A percentile compares a stretch with the other conserved stretches of the same genome.
These are phyloP conservation scores for Daldinia sp. DNA, from an alignment of 2,329 filamentous ascomycete genomes.

Conservation along the genomic window DNA sequence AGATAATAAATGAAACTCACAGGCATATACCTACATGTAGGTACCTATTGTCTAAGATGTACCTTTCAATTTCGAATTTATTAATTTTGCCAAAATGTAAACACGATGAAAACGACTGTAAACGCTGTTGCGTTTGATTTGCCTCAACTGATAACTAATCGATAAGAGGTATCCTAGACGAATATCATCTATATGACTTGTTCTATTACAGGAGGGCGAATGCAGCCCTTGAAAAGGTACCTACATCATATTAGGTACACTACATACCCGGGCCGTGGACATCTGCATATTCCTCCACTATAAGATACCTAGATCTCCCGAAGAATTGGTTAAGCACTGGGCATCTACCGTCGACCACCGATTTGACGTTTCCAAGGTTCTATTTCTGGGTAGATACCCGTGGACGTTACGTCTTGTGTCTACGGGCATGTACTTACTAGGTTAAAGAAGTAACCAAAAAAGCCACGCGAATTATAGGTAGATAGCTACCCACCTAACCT, in stretches of 20 bases:
- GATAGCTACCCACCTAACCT: no score
- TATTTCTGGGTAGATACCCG: neutral
- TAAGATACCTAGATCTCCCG: constrained; percentile 1
- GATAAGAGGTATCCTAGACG: constrained; percentile 1
- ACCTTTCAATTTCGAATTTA: neutral
- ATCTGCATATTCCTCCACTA: constrained; percentile 15
- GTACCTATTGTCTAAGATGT: no score
- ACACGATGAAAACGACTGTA: no score
- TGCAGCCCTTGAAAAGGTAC: constrained; percentile 23
- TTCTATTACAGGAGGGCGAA: constrained; percentile 23
- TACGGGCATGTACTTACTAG: no score
- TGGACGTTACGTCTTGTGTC: neutral
- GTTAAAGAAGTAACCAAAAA: no score
- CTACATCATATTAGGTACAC: neutral
- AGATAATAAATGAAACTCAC: neutral
- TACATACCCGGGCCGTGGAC: neutral
- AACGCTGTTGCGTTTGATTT: no score
- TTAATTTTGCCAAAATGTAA: neutral
- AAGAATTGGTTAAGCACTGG: constrained; percentile 6
- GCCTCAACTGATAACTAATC: neutral
- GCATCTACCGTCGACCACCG: neutral
- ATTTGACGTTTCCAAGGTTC: neutral
- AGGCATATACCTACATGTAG: no score
- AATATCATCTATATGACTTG: constrained; percentile 23
- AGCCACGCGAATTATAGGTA: neutral